Conservation (phyloP, 345 rosid genomes). For the Microthlaspi erraticum region DNA sequence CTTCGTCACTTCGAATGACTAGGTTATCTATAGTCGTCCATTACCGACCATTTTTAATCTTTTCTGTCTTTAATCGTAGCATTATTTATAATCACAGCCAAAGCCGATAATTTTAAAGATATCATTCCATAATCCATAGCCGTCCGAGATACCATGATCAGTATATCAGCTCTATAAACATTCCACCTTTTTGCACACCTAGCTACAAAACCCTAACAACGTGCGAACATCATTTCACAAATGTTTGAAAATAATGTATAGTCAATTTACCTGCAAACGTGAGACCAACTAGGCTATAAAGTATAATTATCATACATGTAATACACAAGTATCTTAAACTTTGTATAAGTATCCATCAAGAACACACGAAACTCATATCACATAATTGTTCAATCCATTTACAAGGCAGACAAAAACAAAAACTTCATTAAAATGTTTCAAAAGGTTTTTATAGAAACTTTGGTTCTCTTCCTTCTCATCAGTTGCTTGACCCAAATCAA, state of each 20-base stretch:
- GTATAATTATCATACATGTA: conserved; percentile 1
- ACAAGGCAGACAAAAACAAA: not conserved
- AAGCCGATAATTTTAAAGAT: conserved; percentile 35
- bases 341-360: conserved; percentile 24
- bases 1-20: no score
- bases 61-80: no score
- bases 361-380: conserved; percentile 1
- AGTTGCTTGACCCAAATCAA: conserved; percentile 26
- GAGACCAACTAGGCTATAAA: conserved; percentile 37
- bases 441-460: conserved; percentile 13
- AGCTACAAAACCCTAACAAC: conserved; percentile 24
- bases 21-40: no score
- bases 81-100: conserved; percentile 9
- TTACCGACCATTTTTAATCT: no score
- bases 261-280: conserved; percentile 38
- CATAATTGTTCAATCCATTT: conserved; percentile 5
- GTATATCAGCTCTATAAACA: conserved; percentile 29
- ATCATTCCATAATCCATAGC: conserved; percentile 31
- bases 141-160: conserved; percentile 30
- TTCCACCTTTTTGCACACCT: conserved; percentile 23
- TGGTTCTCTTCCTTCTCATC: conserved; percentile 35
- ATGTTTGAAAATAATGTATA: conserved; percentile 1
- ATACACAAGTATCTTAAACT: not conserved
- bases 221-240: conserved; percentile 41
- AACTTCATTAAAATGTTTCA: conserved; percentile 14